Evolutionary conservation across 345 rosid genomes (phyloP), one percentile per base, ranked within the genome.

Genomic region (Gossypium stocksii): DNA sequence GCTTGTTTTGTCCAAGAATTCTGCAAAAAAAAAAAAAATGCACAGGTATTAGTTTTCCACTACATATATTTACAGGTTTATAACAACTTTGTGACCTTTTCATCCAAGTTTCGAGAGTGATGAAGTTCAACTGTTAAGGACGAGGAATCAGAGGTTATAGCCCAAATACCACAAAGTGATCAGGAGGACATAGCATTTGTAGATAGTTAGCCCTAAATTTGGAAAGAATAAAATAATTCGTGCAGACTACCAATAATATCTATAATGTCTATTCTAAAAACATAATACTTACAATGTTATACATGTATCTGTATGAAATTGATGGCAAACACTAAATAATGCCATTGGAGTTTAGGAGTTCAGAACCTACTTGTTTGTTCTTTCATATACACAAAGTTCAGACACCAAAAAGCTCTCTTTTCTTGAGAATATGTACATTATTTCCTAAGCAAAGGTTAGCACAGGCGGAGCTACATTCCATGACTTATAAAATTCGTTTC

Each of bases 1-100:
- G 85, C 87, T 73, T 79, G 81, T 72, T 83, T 88, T 49, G 89
- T 88, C 89, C 89, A 86, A 75, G 88, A 88, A 74, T 86, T 86
- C 91, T 88, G 80, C 72, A 58, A 74, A 74, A 44, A 62, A 27
- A 25, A 25, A 3, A 20, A 71, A 34, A 46, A 71, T 23, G n/a
- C 17, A 68, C 71, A 12, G 46, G 14, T 14, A 34, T 34, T 34
- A 60, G 56, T 27, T 46, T 61, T 60, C 59, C 57, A 61, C 15
- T 25, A 43, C 53, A 49, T 51, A 69, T 51, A 27, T 14, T 7
- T 46, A 46, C 19, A 49, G 15, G 23, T 51, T 51, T 69, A 22
- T 49, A 69, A 69, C 58, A 49, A 69, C 59, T 51, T 69, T 13
- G 29, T 51, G 25, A 19, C 19, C 60, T 56, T 20, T 52, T 52